Conservation (phyloP, 805 yeast species). For the Dipodascopsis tothii region DNA sequence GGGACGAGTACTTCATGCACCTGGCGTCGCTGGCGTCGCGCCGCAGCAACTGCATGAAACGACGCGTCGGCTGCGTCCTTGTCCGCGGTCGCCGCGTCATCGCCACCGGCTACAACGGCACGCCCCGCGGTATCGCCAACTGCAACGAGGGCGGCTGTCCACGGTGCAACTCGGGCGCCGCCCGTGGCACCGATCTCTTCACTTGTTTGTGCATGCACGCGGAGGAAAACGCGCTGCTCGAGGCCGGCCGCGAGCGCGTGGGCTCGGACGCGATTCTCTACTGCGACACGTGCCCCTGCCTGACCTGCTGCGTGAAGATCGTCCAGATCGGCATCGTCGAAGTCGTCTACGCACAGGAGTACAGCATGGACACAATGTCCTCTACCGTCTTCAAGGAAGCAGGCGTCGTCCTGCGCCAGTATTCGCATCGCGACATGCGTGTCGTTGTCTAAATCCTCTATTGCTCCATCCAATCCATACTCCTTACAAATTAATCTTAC, state of each 20-base stretch:
- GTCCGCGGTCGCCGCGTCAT: slow-evolving; percentile 78
- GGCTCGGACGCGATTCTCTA: slow-evolving; percentile 54
- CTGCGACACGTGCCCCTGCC: slow-evolving; percentile 94
- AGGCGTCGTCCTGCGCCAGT: slow-evolving; percentile 63
- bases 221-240: slow-evolving; percentile 91
- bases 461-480: too few species aligned
- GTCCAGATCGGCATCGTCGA: slow-evolving; percentile 87
- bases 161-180: slow-evolving; percentile 55
- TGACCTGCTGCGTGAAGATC: slow-evolving; percentile 91
- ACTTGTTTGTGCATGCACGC: slow-evolving; percentile 95
- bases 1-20: slow-evolving; percentile 96
- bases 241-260: slow-evolving; percentile 84
- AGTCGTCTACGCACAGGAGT: slow-evolving; percentile 87
- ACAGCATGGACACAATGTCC: slow-evolving; percentile 82
- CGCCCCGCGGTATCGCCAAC: slow-evolving; percentile 79
- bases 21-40: slow-evolving; percentile 88
- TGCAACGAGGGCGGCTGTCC: slow-evolving; percentile 95
- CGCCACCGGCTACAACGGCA: slow-evolving; percentile 97
- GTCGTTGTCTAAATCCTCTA: too few species aligned
- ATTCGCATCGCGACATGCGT: slow-evolving; percentile 24
- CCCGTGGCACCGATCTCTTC: slow-evolving; percentile 62
- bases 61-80: slow-evolving; percentile 93
- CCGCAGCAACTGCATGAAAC: slow-evolving; percentile 92
- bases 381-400: slow-evolving; percentile 66
- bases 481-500: slow-evolving; percentile 21